A percentile compares a stretch with the other conserved stretches of the same genome.
These are phyloP conservation scores for Scolecobasidium constrictum DNA, from an alignment of 2,329 filamentous ascomycete species.

Conservation along the genomic window DNA sequence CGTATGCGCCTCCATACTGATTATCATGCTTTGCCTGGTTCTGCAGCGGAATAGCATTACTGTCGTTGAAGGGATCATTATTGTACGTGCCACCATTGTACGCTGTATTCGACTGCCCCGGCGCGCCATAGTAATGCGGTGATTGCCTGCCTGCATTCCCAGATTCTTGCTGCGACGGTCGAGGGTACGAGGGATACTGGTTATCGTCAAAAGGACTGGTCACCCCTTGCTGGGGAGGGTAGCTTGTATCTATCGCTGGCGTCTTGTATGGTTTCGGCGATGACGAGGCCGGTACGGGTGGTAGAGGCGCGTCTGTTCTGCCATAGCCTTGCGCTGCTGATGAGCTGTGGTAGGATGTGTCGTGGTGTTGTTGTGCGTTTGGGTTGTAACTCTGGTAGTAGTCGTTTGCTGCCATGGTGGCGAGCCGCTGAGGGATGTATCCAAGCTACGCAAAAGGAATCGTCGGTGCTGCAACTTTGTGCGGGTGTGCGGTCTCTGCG, in stretches of 20 bases:
- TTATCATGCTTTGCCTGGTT: slow-evolving; percentile 24
- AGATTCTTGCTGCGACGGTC: slow-evolving; percentile 29
- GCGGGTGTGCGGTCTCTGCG: too few relatives aligned
- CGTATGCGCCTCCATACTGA: slow-evolving; percentile 13
- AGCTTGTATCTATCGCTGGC: slow-evolving; percentile 16
- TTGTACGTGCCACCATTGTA: too few relatives aligned
- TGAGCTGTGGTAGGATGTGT: slow-evolving; percentile 25
- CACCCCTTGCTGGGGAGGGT: slow-evolving; percentile 11
- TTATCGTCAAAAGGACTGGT: slow-evolving; percentile 56
- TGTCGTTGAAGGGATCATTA: slow-evolving; percentile 36
- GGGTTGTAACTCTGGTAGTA: slow-evolving; percentile 46
- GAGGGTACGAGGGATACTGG: slow-evolving; percentile 44
- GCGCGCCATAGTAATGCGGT: slow-evolving; percentile 22
- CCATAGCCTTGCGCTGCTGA: slow-evolving; percentile 17
- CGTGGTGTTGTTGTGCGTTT: slow-evolving; percentile 24
- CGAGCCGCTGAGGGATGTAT: too few relatives aligned
- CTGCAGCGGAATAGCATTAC: slow-evolving; percentile 37
- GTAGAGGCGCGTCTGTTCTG: slow-evolving; percentile 30
- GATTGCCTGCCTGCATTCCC: slow-evolving; percentile 45
- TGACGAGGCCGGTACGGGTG: slow-evolving; percentile 19
- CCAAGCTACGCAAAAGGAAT: too few relatives aligned
- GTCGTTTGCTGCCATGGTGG: slow-evolving; percentile 40
- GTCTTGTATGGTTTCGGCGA: slow-evolving; percentile 22
- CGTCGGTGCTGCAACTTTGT: too few relatives aligned
- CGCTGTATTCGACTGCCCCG: slow-evolving; percentile 21